Conservation (phyloP, 441 rosid species). For the Capsella rubella region DNA sequence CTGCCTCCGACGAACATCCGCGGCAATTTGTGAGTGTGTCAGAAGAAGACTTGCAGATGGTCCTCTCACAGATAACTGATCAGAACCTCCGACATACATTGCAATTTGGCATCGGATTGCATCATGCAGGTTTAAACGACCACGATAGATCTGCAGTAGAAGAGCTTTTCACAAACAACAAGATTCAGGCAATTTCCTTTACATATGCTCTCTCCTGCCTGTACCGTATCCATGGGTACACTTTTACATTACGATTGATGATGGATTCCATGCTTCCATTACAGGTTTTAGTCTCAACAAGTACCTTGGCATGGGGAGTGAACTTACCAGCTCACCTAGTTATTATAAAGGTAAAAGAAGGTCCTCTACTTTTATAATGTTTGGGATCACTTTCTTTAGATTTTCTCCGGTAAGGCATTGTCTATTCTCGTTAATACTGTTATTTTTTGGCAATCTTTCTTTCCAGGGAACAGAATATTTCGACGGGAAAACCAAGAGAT, state of each 20-base stretch:
- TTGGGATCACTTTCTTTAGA: conserved; percentile 1
- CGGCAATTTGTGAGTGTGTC: conserved; percentile 86
- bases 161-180: conserved; percentile 96
- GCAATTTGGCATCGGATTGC: conserved; percentile 98
- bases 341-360: conserved; percentile 79
- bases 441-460: conserved; percentile 28
- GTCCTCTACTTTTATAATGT: conserved; percentile 25
- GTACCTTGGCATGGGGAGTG: conserved; percentile 99
- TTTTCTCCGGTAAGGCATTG: conserved; percentile 28
- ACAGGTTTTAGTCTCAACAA: conserved; percentile 96
- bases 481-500: conserved; percentile 97
- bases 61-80: conserved; percentile 93
- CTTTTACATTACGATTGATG: conserved; percentile 21
- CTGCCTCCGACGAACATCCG: conserved; percentile 96
- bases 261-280: conserved; percentile 33
- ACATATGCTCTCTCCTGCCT: conserved; percentile 32
- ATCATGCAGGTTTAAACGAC: conserved; percentile 98
- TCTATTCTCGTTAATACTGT: conserved; percentile 17
- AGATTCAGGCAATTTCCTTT: conserved; percentile 77
- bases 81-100: conserved; percentile 95
- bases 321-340: conserved; percentile 99
- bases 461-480: conserved; percentile 96
- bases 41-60: conserved; percentile 96
- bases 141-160: conserved; percentile 94
- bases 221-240: background rate